Percentiles rank a stretch among this genome's conserved stretches.
Evolutionary conservation across 257 asterid genomes (phyloP).

Genomic region (Paraleonurus japonicus): DNA sequence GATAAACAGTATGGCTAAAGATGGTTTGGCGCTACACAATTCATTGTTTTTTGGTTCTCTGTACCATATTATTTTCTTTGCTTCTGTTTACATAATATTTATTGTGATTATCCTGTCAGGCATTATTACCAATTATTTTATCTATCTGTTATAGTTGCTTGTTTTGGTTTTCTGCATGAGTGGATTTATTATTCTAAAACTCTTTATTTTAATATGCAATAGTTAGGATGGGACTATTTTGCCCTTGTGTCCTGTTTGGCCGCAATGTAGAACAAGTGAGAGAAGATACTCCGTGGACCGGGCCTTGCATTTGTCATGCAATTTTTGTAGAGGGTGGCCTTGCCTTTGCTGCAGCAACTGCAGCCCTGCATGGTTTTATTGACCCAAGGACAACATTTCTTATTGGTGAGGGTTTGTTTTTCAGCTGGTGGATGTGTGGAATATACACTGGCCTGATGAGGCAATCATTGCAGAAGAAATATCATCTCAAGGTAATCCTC

Average conservation of each 20-base stretch:
- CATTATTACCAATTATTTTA: not conserved
- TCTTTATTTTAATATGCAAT: slow-evolving; percentile 18
- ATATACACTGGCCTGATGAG: slow-evolving; percentile 86
- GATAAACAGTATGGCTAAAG: not conserved
- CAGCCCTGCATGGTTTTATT: slow-evolving; percentile 70
- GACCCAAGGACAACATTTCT: slow-evolving; percentile 90
- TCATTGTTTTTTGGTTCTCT: not conserved
- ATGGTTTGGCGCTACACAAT: not conserved
- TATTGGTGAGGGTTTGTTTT: slow-evolving; percentile 79
- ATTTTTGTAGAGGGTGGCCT: slow-evolving; percentile 87
- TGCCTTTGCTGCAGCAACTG: slow-evolving; percentile 70
- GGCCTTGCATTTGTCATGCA: slow-evolving; percentile 93
- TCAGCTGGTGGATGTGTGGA: slow-evolving; percentile 99
- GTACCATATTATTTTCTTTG: not conserved
- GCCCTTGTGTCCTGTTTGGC: slow-evolving; percentile 94
- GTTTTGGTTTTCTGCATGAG: slow-evolving; percentile 17
- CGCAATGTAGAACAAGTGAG: slow-evolving; percentile 78
- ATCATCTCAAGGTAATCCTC: slow-evolving; percentile 86
- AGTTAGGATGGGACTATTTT: slow-evolving; percentile 94
- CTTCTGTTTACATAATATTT: not conserved
- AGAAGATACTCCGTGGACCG: slow-evolving; percentile 89
- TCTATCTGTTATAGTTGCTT: not conserved
- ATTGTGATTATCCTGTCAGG: not conserved
- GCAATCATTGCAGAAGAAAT: slow-evolving; percentile 89
- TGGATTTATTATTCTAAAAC: slow-evolving; percentile 15